Evolutionary conservation across 768 basidiomycete species (phyloP), one percentile per base, ranked within the genome.

Genomic region (Podaxis sp.): DNA sequence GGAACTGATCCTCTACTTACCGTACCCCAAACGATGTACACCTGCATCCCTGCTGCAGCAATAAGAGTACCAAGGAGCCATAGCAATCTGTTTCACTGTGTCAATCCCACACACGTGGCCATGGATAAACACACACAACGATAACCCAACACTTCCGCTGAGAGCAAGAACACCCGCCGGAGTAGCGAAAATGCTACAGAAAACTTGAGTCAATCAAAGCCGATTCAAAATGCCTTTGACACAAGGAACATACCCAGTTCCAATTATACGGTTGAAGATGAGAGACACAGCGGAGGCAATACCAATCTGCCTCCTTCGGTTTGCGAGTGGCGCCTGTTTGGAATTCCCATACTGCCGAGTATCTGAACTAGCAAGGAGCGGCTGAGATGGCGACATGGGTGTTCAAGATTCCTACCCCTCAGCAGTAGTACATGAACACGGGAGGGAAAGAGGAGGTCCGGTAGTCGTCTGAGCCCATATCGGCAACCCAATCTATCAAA

Each of bases 61-160:
- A 76, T 73, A 53, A 73, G 56, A 24, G 73, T 73, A 11, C 77
- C 76, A 19, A 77, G 63, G 11, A 75, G 46, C 76, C 76, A 79
- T 71, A 77, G 74, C 41, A 73, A 65, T 51, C 72, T 75, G 6
- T 12, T 13, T 8, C 22, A 17, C 40, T 5, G 25, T 49, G 36
- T 13, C 9, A 22, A 12, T 8, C 4, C 7, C 43, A 22, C 7
- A 2, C n/a, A 8, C 3, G 51, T 13, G 15, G n/a, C 51, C 19
- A 57, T 9, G 22, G 22, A 4, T 8, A 22, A 51, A 29, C 36
- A 65, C 73, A 57, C 50, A 75, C 71, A 81, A 59, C 0, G 79
- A 74, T 56, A 80, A 65, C 0, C 80, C 80, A 19, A 79, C 76
- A 57, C 77, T 79, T 36, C 80, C 80, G 24, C 75, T 77, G 5